These are phyloP conservation scores for Astraeus odoratus DNA, from an alignment of 768 basidiomycete genomes.

Conservation along the genomic window DNA sequence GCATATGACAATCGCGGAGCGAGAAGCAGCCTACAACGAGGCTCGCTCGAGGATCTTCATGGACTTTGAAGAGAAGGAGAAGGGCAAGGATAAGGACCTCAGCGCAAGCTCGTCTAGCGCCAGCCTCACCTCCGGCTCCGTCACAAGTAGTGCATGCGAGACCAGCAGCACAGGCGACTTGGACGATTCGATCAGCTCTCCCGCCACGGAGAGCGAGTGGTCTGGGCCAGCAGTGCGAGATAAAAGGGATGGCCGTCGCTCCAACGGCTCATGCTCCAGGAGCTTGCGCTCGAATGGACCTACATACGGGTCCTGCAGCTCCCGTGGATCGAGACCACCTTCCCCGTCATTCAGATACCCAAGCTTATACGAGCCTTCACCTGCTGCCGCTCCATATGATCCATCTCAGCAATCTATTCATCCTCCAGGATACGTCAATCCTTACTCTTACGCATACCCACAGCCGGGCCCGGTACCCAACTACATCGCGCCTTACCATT, in stretches of 20 bases:
- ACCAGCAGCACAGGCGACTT: constrained; percentile 57
- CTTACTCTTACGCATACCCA: constrained; percentile 36
- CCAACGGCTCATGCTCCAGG: constrained; percentile 53
- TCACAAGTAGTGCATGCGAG: constrained; percentile 43
- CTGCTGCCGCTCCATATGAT: constrained; percentile 23
- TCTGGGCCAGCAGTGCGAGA: constrained; percentile 53
- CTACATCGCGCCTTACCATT: constrained; percentile 35
- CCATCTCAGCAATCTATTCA: constrained; percentile 26
- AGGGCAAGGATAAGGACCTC: constrained; percentile 63
- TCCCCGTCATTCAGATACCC: constrained; percentile 69
- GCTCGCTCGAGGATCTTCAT: constrained; percentile 84
- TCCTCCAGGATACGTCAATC: constrained; percentile 23
- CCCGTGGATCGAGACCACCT: constrained; percentile 65
- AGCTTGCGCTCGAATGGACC: constrained; percentile 49
- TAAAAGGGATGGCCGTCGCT: constrained; percentile 47
- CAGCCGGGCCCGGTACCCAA: constrained; percentile 31
- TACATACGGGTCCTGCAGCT: constrained; percentile 50
- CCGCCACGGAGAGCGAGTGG: constrained; percentile 79
- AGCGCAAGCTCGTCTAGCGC: constrained; percentile 73
- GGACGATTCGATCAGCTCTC: constrained; percentile 65
- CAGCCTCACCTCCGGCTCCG: constrained; percentile 64
- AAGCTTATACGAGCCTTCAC: constrained; percentile 58
- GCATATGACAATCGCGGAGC: constrained; percentile 74
- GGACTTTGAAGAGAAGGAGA: constrained; percentile 65
- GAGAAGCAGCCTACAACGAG: constrained; percentile 85